Conservation (phyloP, 2,329 filamentous ascomycete genomes). For the Beauveria brongniartii region DNA sequence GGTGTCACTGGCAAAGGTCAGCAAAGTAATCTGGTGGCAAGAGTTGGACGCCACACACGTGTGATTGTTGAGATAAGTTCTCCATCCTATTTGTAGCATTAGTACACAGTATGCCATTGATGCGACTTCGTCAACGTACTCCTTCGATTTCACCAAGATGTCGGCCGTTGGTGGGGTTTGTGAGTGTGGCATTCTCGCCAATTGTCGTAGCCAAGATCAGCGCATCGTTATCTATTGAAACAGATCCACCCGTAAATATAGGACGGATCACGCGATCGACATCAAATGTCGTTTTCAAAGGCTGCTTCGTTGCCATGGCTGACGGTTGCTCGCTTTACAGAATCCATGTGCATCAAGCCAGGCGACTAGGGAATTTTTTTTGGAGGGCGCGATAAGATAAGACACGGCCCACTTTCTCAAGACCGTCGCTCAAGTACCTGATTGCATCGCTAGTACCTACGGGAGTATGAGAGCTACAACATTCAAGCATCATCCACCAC, state of each 20-base stretch:
- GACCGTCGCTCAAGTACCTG: neutral
- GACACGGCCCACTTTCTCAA: neutral
- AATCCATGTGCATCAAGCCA: neutral
- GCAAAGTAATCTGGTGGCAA: conserved; percentile 1
- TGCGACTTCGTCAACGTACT: conserved; percentile 37
- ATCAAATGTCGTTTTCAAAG: conserved; percentile 83
- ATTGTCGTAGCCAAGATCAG: conserved; percentile 78
- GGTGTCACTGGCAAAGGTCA: conserved; percentile 59
- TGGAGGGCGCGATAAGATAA: conserved; percentile 11
- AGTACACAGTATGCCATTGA: conserved; percentile 9
- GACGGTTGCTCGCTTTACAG: neutral
- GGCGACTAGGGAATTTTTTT: conserved; percentile 9
- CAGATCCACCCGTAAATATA: conserved; percentile 86
- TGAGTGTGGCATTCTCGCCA: conserved; percentile 86
- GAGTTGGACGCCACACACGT: conserved; percentile 32
- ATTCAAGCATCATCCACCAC: neutral
- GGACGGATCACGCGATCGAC: conserved; percentile 76
- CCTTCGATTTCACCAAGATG: conserved; percentile 84
- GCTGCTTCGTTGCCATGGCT: conserved; percentile 52
- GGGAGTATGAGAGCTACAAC: neutral
- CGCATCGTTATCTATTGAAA: conserved; percentile 74
- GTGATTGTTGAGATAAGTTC: conserved; percentile 71
- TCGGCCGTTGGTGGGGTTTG: conserved; percentile 72
- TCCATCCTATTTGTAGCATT: conserved; percentile 50
- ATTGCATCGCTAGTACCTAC: neutral